These are phyloP conservation scores for Collybia sp. DNA, from an alignment of 768 basidiomycete species.

Conservation along the genomic window DNA sequence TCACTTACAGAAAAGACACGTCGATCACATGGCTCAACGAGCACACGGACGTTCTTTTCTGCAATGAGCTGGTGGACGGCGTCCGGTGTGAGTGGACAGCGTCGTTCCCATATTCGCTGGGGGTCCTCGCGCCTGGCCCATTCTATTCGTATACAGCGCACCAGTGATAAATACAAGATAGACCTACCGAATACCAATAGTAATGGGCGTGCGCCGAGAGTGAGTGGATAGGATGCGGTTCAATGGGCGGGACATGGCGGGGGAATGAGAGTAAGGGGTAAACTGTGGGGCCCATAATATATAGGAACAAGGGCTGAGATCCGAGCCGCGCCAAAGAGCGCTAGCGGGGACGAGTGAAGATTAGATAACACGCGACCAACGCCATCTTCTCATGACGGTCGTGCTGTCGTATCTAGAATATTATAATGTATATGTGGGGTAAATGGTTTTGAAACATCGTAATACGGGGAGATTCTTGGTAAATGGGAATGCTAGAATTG, in stretches of 20 bases:
- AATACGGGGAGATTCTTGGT: no score
- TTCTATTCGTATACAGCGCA: neutral
- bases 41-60: conserved; percentile 54
- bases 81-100: conserved; percentile 77
- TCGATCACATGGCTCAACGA: conserved; percentile 73
- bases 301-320: conserved; percentile 6
- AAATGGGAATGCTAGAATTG: no score
- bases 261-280: conserved; percentile 1
- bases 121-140: conserved; percentile 67
- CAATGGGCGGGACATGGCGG: neutral
- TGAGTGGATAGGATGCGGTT: conserved; percentile 4
- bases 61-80: conserved; percentile 59
- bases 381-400: no score
- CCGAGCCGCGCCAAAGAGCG: conserved; percentile 8
- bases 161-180: neutral
- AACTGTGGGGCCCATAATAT: neutral
- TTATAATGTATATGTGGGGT: no score
- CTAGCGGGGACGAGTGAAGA: neutral
- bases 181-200: conserved; percentile 27
- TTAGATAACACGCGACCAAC: no score
- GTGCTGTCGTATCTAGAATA: no score
- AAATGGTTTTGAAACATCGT: no score
- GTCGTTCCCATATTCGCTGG: conserved; percentile 78
- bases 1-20: conserved; percentile 65
- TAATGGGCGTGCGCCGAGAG: conserved; percentile 11